phyloP scores from a whole-genome alignment of 768 basidiomycete species.

The Postia placenta region DNA sequence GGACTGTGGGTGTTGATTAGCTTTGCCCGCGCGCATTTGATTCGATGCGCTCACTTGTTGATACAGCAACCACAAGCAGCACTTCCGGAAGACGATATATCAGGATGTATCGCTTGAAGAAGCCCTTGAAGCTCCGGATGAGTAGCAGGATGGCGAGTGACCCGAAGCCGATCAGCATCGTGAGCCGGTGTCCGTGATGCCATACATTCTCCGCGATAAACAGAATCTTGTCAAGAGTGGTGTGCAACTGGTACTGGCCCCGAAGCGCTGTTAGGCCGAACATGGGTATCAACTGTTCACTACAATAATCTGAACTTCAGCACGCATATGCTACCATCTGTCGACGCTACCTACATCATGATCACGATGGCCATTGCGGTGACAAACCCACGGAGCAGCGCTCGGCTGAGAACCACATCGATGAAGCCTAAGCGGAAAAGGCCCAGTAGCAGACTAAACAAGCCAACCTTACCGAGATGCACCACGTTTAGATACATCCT shows the following conservation, averaged over 20 bases:
- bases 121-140: conserved; percentile 50
- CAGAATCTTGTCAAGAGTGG: conserved; percentile 68
- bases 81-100: conserved; percentile 88
- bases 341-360: conserved; percentile 50
- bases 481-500: not conserved
- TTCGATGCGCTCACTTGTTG: conserved; percentile 55
- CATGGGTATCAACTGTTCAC: conserved; percentile 87
- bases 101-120: conserved; percentile 56
- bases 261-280: conserved; percentile 65
- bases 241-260: conserved; percentile 49
- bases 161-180: conserved; percentile 69
- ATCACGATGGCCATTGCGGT: conserved; percentile 84
- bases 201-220: conserved; percentile 64
- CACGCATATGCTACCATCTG: not conserved
- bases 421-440: conserved; percentile 88
- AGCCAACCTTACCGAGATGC: conserved; percentile 63
- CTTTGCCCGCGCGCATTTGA: not conserved
- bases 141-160: conserved; percentile 62
- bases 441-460: conserved; percentile 82
- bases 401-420: conserved; percentile 88
- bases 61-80: conserved; percentile 74
- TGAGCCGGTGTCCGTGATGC: conserved; percentile 53
- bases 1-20: conserved; percentile 35
- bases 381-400: conserved; percentile 82
- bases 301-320: conserved; percentile 21